These are phyloP conservation scores for Dispira simplex DNA, from an alignment of 192 early-diverging fungal species.

Conservation along the genomic window DNA sequence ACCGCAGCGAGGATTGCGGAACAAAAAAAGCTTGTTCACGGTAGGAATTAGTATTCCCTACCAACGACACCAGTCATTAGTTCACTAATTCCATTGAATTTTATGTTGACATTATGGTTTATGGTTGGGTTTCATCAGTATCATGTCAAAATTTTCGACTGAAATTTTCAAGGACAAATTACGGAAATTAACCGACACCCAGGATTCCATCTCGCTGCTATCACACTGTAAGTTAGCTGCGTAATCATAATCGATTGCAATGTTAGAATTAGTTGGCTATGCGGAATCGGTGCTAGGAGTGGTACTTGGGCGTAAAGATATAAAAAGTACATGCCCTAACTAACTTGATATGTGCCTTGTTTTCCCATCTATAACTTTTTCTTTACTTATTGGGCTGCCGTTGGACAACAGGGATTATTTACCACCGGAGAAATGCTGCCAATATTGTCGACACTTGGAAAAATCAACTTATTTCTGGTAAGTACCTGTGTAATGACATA, in stretches of 20 bases:
- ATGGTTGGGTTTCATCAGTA: too few species aligned
- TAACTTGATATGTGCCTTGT: background rate
- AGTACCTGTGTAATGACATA: too few species aligned
- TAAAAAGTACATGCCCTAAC: background rate
- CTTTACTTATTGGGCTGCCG: background rate
- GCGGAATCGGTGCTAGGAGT: background rate
- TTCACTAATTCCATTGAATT: too few species aligned
- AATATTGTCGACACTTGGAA: conserved; percentile 16
- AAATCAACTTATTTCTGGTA: conserved; percentile 11
- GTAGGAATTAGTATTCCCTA: too few species aligned
- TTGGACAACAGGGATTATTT: conserved; percentile 13
- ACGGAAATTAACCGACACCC: conserved; percentile 14
- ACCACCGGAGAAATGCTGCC: conserved; percentile 13
- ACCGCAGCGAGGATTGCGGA: too few species aligned
- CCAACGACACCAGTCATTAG: too few species aligned
- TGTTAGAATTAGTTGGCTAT: background rate
- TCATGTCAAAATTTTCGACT: conserved; percentile 2
- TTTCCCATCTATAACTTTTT: background rate
- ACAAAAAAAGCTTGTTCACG: too few species aligned
- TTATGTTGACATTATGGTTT: too few species aligned
- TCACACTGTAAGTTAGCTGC: conserved; percentile 14
- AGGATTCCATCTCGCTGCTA: conserved; percentile 16
- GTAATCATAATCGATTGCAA: background rate
- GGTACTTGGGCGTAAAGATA: background rate
- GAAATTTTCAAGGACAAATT: conserved; percentile 11